These are phyloP conservation scores for Tieghemiomyces parasiticus DNA, from an alignment of 192 early-diverging fungal genomes.

Conservation along the genomic window DNA sequence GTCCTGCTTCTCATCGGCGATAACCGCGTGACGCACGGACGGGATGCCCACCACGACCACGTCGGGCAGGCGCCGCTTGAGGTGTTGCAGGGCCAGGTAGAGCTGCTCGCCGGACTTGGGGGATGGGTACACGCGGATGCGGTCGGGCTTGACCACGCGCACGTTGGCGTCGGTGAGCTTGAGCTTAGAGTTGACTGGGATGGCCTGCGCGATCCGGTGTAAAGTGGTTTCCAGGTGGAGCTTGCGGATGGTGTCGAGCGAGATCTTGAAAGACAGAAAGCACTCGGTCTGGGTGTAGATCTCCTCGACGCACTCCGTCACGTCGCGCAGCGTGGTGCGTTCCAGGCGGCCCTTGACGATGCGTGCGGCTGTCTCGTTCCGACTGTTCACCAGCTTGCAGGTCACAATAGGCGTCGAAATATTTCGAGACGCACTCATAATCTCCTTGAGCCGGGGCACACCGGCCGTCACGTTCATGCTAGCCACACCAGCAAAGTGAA, in stretches of 20 bases:
- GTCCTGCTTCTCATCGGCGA: constrained; percentile 38
- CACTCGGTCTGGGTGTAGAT: constrained; percentile 60
- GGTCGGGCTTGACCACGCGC: constrained; percentile 37
- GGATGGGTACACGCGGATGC: constrained; percentile 47
- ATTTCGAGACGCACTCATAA: constrained; percentile 96
- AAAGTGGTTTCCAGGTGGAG: constrained; percentile 84
- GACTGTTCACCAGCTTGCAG: constrained; percentile 50
- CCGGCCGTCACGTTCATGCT: constrained; percentile 98
- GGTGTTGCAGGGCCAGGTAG: constrained; percentile 58
- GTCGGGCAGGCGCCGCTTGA: constrained; percentile 74
- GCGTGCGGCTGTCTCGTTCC: constrained; percentile 59
- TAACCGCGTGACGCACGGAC: constrained; percentile 71
- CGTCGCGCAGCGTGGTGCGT: constrained; percentile 76
- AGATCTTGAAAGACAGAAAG: constrained; percentile 67
- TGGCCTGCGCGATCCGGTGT: constrained; percentile 58
- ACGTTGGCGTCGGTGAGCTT: constrained; percentile 69
- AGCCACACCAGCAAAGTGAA: constrained; percentile 99
- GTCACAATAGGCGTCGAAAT: constrained; percentile 88
- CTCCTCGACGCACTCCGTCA: constrained; percentile 91
- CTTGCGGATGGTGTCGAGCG: constrained; percentile 65
- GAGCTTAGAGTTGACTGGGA: constrained; percentile 66
- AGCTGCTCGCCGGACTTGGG: constrained; percentile 41
- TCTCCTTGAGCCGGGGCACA: constrained; percentile 99
- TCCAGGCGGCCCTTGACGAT: constrained; percentile 97
- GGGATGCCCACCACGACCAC: constrained; percentile 83